Evolutionary conservation across 768 basidiomycete species (phyloP), one percentile per base, ranked within the genome.

Genomic region (Russula compacta): DNA sequence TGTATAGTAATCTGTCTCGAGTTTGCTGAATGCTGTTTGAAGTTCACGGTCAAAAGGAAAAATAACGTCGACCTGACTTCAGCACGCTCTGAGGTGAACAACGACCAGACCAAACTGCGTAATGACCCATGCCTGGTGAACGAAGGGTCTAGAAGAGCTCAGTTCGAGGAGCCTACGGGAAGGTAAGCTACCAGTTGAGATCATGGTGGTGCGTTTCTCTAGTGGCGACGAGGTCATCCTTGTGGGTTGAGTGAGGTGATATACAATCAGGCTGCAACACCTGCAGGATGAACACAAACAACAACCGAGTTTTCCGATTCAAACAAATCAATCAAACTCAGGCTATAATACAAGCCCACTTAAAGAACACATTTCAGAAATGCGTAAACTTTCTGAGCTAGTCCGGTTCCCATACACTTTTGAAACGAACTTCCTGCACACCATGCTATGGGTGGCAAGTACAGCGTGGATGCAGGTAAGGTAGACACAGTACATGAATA

Each of bases 11-110:
- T 70, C 66, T 38, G 78, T 75, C 42, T 74, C 69, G 3, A 86
- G 71, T 2, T 70, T 67, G 10, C 71, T 64, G 21, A 88, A 74
- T 4, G 68, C 67, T 9, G 68, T 62, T 51, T 81, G 74, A 36
- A 81, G 73, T 0, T 61, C 63, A 39, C 68, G 65, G 48, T 75
- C 69, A 4, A 80, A 76, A 1, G 86, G 79, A 56, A 86, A 81
- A 24, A 87, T 70, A 46, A 87, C 56, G 67, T 89, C 85, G 57
- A 89, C 69, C 86, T 89, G 70, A 60, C 36, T 50, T 49, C 42
- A 51, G 40, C 48, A 9, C 9, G 32, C 38, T 24, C 19, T 36
- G 11, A 53, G 24, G 29, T 57, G 50, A 63, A 56, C 42, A 44
- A 38, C 21, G 40, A 39, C 9, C 53, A 21, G 39, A 35, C n/a